Evolutionary conservation across 139 green algal species (phyloP).

Genomic region (Picochlorum sp.): DNA sequence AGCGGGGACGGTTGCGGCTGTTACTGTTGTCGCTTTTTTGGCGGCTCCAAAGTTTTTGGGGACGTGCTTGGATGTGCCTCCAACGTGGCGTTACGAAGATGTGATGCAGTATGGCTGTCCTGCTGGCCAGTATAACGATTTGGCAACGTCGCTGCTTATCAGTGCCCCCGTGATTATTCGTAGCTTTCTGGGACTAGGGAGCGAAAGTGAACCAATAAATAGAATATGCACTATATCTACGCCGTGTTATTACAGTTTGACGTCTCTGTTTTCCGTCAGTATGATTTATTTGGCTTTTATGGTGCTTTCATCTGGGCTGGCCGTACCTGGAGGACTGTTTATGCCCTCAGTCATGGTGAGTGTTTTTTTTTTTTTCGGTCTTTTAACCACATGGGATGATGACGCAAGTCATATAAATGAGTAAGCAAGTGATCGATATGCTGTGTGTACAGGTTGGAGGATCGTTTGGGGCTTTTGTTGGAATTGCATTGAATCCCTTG

Average conservation of each 20-base stretch:
- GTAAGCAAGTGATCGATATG: neutral
- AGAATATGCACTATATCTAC: slow-evolving; percentile 7
- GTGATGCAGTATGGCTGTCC: slow-evolving; percentile 21
- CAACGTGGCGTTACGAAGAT: slow-evolving; percentile 14
- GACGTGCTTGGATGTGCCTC: slow-evolving; percentile 30
- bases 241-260: slow-evolving; percentile 44
- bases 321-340: slow-evolving; percentile 83
- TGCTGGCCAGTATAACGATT: slow-evolving; percentile 69
- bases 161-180: slow-evolving; percentile 59
- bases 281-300: slow-evolving; percentile 67
- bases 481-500: slow-evolving; percentile 42
- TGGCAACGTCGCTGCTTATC: slow-evolving; percentile 68
- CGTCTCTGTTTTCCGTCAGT: slow-evolving; percentile 39
- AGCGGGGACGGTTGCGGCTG: neutral
- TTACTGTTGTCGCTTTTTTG: neutral
- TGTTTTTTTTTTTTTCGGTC: too few species aligned
- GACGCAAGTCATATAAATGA: neutral
- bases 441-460: too few species aligned
- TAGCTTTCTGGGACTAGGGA: slow-evolving; percentile 42
- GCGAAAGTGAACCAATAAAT: slow-evolving; percentile 17
- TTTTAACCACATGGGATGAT: too few species aligned
- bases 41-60: slow-evolving; percentile 1
- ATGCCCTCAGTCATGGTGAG: slow-evolving; percentile 81
- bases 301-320: slow-evolving; percentile 49
- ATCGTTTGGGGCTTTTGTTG: slow-evolving; percentile 53